These are phyloP conservation scores for Xerocomellus amylosporus DNA, from an alignment of 768 basidiomycete genomes.

Conservation along the genomic window DNA sequence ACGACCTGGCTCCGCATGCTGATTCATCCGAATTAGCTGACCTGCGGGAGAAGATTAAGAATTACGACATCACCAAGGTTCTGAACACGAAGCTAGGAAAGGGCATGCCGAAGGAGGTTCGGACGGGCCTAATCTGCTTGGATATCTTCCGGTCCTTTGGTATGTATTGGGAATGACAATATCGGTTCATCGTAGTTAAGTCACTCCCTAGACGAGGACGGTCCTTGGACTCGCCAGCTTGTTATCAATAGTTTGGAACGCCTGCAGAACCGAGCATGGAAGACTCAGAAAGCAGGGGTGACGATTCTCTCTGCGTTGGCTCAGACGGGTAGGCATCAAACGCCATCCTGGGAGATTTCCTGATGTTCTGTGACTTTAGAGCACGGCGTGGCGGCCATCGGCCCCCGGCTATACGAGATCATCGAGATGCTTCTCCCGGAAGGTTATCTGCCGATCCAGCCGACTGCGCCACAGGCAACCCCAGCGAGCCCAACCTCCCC, in stretches of 20 bases:
- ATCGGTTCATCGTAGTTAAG: neutral
- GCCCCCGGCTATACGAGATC: slow-evolving; percentile 6
- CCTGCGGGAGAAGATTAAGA: slow-evolving; percentile 11
- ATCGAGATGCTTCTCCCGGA: slow-evolving; percentile 19
- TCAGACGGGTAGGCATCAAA: slow-evolving; percentile 12
- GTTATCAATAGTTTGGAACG: slow-evolving; percentile 9
- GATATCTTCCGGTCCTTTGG: slow-evolving; percentile 22
- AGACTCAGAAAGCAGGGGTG: slow-evolving; percentile 23
- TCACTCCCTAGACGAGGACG: slow-evolving; percentile 2
- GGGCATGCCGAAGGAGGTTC: slow-evolving; percentile 13
- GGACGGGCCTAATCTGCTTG: slow-evolving; percentile 24
- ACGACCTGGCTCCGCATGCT: neutral
- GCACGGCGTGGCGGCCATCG: slow-evolving; percentile 13
- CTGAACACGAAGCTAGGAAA: slow-evolving; percentile 14
- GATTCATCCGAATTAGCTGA: slow-evolving; percentile 6
- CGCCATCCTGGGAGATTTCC: neutral
- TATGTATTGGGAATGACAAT: neutral
- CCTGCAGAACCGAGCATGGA: slow-evolving; percentile 8
- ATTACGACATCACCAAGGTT: slow-evolving; percentile 17
- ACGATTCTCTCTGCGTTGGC: slow-evolving; percentile 23
- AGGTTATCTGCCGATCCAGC: slow-evolving; percentile 2
- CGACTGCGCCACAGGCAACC: neutral
- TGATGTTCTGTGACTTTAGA: slow-evolving; percentile 6
- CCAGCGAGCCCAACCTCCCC: neutral
- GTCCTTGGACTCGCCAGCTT: slow-evolving; percentile 14